Conservation (phyloP, 2,329 filamentous ascomycete genomes). For the Fusarium xylarioides region DNA sequence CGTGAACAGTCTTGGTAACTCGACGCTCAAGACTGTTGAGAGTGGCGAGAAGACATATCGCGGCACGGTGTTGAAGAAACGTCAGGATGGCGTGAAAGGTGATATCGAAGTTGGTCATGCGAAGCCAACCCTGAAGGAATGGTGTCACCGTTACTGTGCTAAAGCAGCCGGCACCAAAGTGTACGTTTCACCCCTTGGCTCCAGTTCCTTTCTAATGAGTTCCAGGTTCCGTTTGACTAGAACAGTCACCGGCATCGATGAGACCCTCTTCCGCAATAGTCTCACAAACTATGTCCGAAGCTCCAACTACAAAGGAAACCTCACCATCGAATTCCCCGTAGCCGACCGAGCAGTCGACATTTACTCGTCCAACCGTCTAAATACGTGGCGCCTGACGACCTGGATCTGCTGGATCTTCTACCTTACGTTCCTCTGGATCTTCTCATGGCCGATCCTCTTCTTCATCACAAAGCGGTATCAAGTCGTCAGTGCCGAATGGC, state of each 20-base stretch:
- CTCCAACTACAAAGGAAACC: slow-evolving; percentile 33
- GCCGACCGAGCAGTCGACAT: slow-evolving; percentile 37
- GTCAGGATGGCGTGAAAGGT: slow-evolving; percentile 23
- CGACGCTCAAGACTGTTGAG: slow-evolving; percentile 23
- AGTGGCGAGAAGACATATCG: slow-evolving; percentile 35
- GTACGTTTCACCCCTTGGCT: not conserved
- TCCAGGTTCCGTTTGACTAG: slow-evolving; percentile 29
- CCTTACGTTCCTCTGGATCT: slow-evolving; percentile 36
- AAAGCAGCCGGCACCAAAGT: slow-evolving; percentile 22
- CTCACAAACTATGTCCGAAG: slow-evolving; percentile 4
- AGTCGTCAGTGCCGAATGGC: slow-evolving; percentile 28
- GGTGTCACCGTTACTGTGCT: slow-evolving; percentile 36
- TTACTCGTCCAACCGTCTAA: slow-evolving; percentile 28
- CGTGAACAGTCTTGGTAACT: not conserved
- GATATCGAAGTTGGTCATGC: slow-evolving; percentile 32
- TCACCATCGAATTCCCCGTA: slow-evolving; percentile 27
- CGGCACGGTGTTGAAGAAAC: slow-evolving; percentile 27
- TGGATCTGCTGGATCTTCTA: slow-evolving; percentile 40
- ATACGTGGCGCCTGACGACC: slow-evolving; percentile 25
- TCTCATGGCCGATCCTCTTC: slow-evolving; percentile 34
- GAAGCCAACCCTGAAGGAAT: slow-evolving; percentile 30
- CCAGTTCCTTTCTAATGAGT: not conserved
- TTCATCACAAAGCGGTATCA: slow-evolving; percentile 31
- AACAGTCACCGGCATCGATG: slow-evolving; percentile 23
- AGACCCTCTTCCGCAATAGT: not conserved